Conservation (phyloP, 495 filamentous ascomycete species). For the Aspergillus hancockii region DNA sequence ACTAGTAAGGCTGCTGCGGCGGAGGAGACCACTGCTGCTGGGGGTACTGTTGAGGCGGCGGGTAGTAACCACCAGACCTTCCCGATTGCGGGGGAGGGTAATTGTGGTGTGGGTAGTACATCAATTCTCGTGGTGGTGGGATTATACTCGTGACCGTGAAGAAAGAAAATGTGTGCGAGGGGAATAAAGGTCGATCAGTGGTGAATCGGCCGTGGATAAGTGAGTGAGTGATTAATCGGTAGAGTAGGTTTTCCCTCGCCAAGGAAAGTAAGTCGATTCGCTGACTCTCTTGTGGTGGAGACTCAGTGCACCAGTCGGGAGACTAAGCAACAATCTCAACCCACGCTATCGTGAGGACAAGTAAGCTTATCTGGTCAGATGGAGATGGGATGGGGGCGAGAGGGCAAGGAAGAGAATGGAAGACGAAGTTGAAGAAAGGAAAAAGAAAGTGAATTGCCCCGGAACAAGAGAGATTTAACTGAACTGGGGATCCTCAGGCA, state of each 20-base stretch:
- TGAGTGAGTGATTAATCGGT: not conserved
- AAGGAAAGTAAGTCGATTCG: not conserved
- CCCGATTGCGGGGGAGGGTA: conserved; percentile 28
- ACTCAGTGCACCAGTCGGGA: not conserved
- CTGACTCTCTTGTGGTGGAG: not conserved
- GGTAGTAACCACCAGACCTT: conserved; percentile 24
- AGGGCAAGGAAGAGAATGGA: not conserved
- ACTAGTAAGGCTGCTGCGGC: conserved; percentile 19
- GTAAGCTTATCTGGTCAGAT: not conserved
- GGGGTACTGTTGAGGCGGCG: conserved; percentile 22
- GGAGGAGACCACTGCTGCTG: conserved; percentile 22
- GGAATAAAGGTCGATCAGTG: too few relatives aligned
- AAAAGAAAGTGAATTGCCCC: not conserved
- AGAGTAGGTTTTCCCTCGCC: not conserved
- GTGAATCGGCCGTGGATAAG: too few relatives aligned
- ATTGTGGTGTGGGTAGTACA: conserved; percentile 33
- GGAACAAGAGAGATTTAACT: conserved; percentile 10
- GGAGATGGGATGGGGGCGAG: not conserved
- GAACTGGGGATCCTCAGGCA: conserved; percentile 10
- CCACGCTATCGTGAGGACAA: not conserved
- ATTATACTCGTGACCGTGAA: not conserved
- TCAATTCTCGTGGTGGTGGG: conserved; percentile 12
- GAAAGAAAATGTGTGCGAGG: not conserved
- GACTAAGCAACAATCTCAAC: not conserved
- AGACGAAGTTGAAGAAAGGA: not conserved